Evolutionary conservation across 164 flowering plant species (phyloP), one percentile per base, ranked within the genome.

Genomic region (Cinnamomum chago): DNA sequence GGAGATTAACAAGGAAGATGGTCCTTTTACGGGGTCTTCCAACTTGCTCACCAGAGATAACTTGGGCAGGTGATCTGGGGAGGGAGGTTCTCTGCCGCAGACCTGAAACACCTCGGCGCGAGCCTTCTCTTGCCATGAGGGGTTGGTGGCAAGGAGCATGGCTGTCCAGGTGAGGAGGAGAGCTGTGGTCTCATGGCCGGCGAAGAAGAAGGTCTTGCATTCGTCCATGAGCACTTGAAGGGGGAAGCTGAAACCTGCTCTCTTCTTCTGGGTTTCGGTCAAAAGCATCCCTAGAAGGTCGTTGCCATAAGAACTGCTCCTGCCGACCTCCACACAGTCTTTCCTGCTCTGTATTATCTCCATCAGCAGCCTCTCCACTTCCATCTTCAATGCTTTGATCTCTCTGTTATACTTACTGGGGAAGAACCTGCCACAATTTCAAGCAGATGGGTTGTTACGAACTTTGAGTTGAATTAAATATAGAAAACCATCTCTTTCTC

Each of bases 111-210:
- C 86, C 84, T 96, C 92, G 0, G 75, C 85, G 0, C 98, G 83
- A 22, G 95, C 86, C 78, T 83, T 88, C 15, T 94, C 92, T 83
- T 96, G 99, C 99, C 99, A 96, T 3, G 82, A 30, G 1, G 95
- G 91, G 76, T 96, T 96, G 75, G 84, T 90, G 11, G 98, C 97
- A 0, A 96, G 88, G 20, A 94, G 83, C 98, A 96, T 93, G 71
- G 86, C 74, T 1, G 98, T 92, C 99, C 99, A 96, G 1, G 98
- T 96, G 75, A 94, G 97, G 14, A 91, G 81, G 1, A 96, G 88
- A 9, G 99, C 92, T 3, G 97, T 92, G 40, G 99, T 96, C 50
- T 96, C 99, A 76, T 93, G 97, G 3, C 99, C 99, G 1, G 97
- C 90, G 75, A 93, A 96, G 83, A 91, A 92, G 84, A 96, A 94